These are phyloP conservation scores for Ophiostoma quercus DNA, from an alignment of 2,329 filamentous ascomycete genomes.

Conservation along the genomic window DNA sequence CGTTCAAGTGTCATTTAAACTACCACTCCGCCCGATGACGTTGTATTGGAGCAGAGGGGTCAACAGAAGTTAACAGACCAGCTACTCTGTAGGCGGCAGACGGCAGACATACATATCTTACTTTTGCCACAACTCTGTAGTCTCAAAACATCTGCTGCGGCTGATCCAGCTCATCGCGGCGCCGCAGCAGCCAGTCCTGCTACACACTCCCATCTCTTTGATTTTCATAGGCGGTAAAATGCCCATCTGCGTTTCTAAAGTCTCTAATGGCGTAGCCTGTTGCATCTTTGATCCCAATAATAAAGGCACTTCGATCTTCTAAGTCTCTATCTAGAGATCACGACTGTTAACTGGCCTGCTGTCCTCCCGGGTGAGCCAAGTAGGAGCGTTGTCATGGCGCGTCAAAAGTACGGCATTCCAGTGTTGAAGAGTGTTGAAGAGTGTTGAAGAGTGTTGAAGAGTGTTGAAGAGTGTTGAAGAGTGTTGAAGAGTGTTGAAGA, in stretches of 20 bases:
- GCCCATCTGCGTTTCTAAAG: background rate
- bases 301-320: conserved; percentile 54
- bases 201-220: conserved; percentile 42
- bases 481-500: conserved; percentile 28
- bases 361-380: conserved; percentile 49
- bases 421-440: conserved; percentile 39
- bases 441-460: background rate
- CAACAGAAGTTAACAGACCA: background rate
- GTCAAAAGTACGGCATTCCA: conserved; percentile 43
- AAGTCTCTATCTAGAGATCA: conserved; percentile 44
- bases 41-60: background rate
- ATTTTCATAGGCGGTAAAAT: conserved; percentile 50
- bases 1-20: background rate
- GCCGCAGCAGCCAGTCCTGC: conserved; percentile 25
- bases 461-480: conserved; percentile 32
- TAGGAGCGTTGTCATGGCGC: conserved; percentile 59
- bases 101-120: too few species aligned
- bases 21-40: background rate
- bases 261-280: conserved; percentile 41
- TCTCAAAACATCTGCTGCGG: background rate
- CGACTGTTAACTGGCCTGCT: conserved; percentile 46
- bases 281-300: conserved; percentile 52
- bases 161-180: conserved; percentile 33
- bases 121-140: background rate
- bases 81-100: too few species aligned